A percentile compares a stretch with the other conserved stretches of the same genome.
These are phyloP conservation scores for Fusarium cicatricum DNA, from an alignment of 2,329 filamentous ascomycete genomes.

Conservation along the genomic window DNA sequence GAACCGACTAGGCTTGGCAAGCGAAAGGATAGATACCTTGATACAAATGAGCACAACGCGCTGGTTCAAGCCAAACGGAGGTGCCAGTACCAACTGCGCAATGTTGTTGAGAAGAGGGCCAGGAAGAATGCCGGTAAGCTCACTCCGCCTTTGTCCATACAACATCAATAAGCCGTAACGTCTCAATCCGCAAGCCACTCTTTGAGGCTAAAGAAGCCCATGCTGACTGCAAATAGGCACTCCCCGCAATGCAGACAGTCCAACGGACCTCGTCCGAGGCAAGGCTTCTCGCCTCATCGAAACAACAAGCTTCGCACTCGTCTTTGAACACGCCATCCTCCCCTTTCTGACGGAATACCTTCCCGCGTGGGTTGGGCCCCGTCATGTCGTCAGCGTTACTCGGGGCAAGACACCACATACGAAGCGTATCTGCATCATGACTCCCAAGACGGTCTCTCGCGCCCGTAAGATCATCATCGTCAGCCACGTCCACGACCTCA, in stretches of 20 bases:
- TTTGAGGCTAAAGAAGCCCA: not conserved
- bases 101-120: constrained; percentile 47
- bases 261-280: constrained; percentile 41
- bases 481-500: constrained; percentile 52
- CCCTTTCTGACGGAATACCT: constrained; percentile 54
- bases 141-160: not conserved
- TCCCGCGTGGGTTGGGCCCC: constrained; percentile 52
- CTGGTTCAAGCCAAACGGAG: constrained; percentile 47
- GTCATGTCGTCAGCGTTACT: constrained; percentile 51
- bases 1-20: constrained; percentile 25
- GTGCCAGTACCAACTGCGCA: constrained; percentile 48
- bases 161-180: not conserved
- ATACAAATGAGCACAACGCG: constrained; percentile 23
- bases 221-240: constrained; percentile 36
- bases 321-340: constrained; percentile 55
- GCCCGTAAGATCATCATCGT: constrained; percentile 51
- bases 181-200: too few species aligned
- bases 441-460: constrained; percentile 45
- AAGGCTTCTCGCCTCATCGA: constrained; percentile 45
- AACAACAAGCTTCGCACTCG: constrained; percentile 49
- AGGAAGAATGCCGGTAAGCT: constrained; percentile 42
- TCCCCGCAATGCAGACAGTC: constrained; percentile 44
- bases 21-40: constrained; percentile 11
- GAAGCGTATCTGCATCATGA: constrained; percentile 53
- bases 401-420: constrained; percentile 47